These are phyloP conservation scores for Botrytis fragariae DNA, from an alignment of 2,329 filamentous ascomycete genomes.

Conservation along the genomic window DNA sequence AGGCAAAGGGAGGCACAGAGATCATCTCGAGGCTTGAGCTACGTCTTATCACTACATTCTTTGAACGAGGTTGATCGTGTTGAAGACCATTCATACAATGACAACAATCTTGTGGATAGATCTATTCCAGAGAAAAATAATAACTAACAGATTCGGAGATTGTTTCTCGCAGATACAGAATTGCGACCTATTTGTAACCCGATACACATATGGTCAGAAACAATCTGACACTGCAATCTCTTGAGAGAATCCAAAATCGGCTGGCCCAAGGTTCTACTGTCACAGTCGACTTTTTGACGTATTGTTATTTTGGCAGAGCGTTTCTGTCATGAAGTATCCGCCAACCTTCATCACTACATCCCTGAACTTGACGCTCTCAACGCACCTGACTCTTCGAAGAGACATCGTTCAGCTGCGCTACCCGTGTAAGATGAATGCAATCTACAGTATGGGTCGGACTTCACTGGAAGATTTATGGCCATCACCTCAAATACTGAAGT, in stretches of 20 bases:
- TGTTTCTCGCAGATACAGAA: background rate
- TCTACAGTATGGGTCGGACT: rapidly evolving
- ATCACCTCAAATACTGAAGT: background rate
- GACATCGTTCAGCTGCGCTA: no score
- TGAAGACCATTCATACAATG: no score
- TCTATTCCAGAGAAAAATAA: background rate
- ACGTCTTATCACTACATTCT: background rate
- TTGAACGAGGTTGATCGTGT: background rate
- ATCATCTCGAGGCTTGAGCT: background rate
- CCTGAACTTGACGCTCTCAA: background rate
- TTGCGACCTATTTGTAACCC: background rate
- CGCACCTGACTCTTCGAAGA: background rate
- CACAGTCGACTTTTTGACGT: background rate
- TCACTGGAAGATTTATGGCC: background rate
- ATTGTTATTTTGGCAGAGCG: background rate
- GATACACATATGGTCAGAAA: no score
- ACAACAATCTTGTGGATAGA: background rate
- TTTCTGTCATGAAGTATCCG: background rate
- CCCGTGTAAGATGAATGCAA: background rate
- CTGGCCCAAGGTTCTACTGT: background rate
- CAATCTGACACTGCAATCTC: background rate
- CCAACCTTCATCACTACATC: background rate
- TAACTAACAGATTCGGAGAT: background rate
- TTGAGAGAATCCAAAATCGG: background rate
- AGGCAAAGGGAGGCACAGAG: no score